phyloP scores from a whole-genome alignment of 371 early-diverging fungal genomes.

The Smittium mucronatum region DNA sequence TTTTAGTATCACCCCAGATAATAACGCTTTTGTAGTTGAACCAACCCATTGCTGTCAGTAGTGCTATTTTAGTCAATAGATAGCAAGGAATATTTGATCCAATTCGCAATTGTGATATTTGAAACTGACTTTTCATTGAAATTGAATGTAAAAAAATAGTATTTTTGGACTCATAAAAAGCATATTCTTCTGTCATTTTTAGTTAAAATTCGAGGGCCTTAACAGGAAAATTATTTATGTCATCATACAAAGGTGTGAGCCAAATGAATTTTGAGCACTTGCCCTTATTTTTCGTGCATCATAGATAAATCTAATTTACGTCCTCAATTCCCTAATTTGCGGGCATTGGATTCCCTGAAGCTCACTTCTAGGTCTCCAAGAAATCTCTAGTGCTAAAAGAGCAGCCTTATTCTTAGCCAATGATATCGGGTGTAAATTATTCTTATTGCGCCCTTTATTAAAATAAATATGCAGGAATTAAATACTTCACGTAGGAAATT shows the following conservation, averaged over 20 bases:
- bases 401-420: background rate
- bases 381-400: background rate
- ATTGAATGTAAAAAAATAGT: conserved; percentile 3
- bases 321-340: conserved; percentile 3
- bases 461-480: background rate
- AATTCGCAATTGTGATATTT: conserved; percentile 2
- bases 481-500: conserved; percentile 1
- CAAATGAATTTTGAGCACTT: conserved; percentile 2
- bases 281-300: background rate
- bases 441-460: background rate
- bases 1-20: background rate
- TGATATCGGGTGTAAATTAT: background rate
- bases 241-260: background rate
- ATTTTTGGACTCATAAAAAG: background rate
- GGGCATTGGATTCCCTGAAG: background rate
- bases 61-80: background rate
- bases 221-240: conserved; percentile 6
- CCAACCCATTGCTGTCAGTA: background rate
- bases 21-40: conserved; percentile 4
- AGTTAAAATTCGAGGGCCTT: conserved; percentile 5
- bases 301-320: background rate
- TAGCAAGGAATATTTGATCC: conserved; percentile 2
- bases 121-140: background rate
- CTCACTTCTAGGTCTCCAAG: conserved; percentile 5
- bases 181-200: conserved; percentile 7